Base-by-base conservation (phyloP, 768 basidiomycete species). In the Podaxis sp. region DNA sequence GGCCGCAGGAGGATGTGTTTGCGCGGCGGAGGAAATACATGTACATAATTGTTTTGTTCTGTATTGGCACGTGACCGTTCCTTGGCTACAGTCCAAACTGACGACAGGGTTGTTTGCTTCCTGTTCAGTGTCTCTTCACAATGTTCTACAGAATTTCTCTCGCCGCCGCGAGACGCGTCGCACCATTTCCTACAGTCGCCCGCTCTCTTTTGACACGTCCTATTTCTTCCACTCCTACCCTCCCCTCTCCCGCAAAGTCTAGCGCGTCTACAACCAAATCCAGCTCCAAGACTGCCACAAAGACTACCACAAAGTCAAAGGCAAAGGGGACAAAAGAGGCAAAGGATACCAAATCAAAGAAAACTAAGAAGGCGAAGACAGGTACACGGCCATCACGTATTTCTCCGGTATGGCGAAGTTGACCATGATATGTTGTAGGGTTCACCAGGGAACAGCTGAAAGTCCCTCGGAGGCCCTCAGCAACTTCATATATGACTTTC, bases 181-280 rank as follows among this genome's bases (percentile, higher is more conserved):
- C 28, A 2, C 0, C 28, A 9, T 24, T n/a, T 22, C 33, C 54
- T 3, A 5, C 22, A 1, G 33, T 22, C 26, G 6, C 61, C 33
- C 61, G 61, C 39, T 28, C 46, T 2, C 5, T 57, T 19, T 54
- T 63, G 30, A 49, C 55, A 46, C 61, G 61, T 52, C n/a, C 28
- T 2, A 56, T 63, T n/a, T 38, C 55, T 11, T 49, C 33, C 8
- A 63, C 61, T 2, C 61, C 55, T 26, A 1, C 24, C 4, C 17
- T 52, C 12, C 2, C 2, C 22, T 46, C 30, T 26, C 48, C 59
- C 22, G 38, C 59, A n/a, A 59, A 51, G 33, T 42, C 51, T 40
- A 22, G 12, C 4, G 28, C n/a, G 46, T 42, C 59, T 26, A 17
- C 33, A 51, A 59, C 58, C 48, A 38, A 59, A 22, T 36, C 59